Base-by-base conservation (phyloP, 371 early-diverging fungal genomes). In the Mortierella sp. region DNA sequence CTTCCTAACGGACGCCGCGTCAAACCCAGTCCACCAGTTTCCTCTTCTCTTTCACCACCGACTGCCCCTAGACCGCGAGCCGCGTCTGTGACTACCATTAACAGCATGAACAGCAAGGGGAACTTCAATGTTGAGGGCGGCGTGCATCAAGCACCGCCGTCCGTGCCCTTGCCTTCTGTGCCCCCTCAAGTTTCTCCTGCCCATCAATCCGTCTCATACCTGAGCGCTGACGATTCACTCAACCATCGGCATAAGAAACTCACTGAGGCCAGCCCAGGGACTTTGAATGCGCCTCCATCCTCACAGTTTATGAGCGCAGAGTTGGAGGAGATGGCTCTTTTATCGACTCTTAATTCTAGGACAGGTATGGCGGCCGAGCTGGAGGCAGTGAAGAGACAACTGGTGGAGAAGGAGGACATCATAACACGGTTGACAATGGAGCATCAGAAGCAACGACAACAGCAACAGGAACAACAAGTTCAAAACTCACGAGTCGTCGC, bases 141-240 rank as follows among this genome's bases (percentile, higher is more conserved):
- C 17, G 24, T 65, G 4, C 51, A 47, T 4, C 57, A 72, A 19
- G 65, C 66, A 17, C 66, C 61, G 26, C 66, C 66, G 11, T 56
- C 61, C 1, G 17, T 52, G 6, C 72, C 72, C 14, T 26, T 72
- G 15, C 72, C 72, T 3, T 72, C 72, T 0, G 28, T 72, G n/a
- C 72, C 72, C 0, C 61, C 60, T n/a, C n/a, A n/a, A n/a, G n/a
- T n/a, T 17, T 56, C 72, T n/a, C 55, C 64, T 0, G 27, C n/a
- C n/a, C n/a, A n/a, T n/a, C n/a, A n/a, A n/a, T n/a, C n/a, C n/a
- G n/a, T n/a, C 56, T 0, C 24, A 51, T 7, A 41, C 48, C 1
- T 42, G 55, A 11, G 39, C 57, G 17, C 48, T 49, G 12, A 21
- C 31, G 6, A 39, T 12, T 39, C 1, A 12, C 31, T 15, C 27